Evolutionary conservation across 2,329 filamentous ascomycete genomes (phyloP).

Genomic region (Chrysoporthe cubensis): DNA sequence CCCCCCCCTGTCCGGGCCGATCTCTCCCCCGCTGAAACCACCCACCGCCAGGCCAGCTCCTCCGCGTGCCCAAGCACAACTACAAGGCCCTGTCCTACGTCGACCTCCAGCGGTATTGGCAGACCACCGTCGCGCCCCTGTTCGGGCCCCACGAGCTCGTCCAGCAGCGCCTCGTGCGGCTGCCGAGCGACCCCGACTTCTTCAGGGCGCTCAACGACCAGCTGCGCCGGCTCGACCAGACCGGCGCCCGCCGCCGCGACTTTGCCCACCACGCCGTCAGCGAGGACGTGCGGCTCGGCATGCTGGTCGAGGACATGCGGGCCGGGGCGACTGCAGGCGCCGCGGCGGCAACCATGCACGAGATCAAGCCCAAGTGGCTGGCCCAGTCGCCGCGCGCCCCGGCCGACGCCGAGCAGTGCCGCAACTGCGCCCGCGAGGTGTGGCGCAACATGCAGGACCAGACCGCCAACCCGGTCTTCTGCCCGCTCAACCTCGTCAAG

Average conservation of each 20-base stretch:
- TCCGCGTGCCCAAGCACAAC: slow-evolving; percentile 64
- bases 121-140: slow-evolving; percentile 56
- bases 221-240: slow-evolving; percentile 53
- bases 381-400: slow-evolving; percentile 76
- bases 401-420: slow-evolving; percentile 63
- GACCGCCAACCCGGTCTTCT: slow-evolving; percentile 50
- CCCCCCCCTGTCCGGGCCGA: background rate
- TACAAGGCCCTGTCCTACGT: slow-evolving; percentile 50
- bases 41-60: slow-evolving; percentile 49
- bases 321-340: background rate
- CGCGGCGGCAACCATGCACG: slow-evolving; percentile 49
- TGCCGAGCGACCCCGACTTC: slow-evolving; percentile 46
- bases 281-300: slow-evolving; percentile 63
- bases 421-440: slow-evolving; percentile 69
- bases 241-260: slow-evolving; percentile 40
- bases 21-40: slow-evolving; percentile 24
- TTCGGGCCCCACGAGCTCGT: slow-evolving; percentile 59
- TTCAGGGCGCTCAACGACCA: slow-evolving; percentile 55
- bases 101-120: slow-evolving; percentile 52
- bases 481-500: slow-evolving; percentile 63
- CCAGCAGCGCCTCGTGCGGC: slow-evolving; percentile 56
- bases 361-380: slow-evolving; percentile 89
- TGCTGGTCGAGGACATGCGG: slow-evolving; percentile 77
- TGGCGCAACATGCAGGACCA: slow-evolving; percentile 36
- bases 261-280: slow-evolving; percentile 52